Evolutionary conservation across 2,329 filamentous ascomycete species (phyloP), one percentile per base, ranked within the genome.

Genomic region (Fonsecaea monophora): DNA sequence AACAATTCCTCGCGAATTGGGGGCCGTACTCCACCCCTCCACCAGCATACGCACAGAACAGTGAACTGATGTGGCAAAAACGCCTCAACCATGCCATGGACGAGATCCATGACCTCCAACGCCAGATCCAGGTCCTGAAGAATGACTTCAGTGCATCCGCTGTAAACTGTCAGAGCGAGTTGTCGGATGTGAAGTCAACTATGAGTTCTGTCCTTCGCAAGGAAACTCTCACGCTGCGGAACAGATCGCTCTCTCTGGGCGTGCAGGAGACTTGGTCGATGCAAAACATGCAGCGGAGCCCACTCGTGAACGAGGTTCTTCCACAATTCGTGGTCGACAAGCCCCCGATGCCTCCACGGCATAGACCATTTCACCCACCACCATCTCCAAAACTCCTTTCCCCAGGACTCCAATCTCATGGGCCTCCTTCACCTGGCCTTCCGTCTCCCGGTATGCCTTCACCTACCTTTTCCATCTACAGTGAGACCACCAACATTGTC

Each of bases 31-130:
- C 57, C 9, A 62, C 63, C n/a, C 66, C 66, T 7, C 68, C 65
- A 35, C 63, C 67, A 54, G 66, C 68, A 10, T 72, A 70, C 32
- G 53, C 62, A 13, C 50, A 67, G 53, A 70, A 62, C 34, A 48
- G 66, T 30, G 69, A 72, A 30, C 68, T 72, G 15, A 54, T 72
- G 10, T 66, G 69, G 62, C 69, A 68, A 56, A 72, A 68, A 53
- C 64, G 68, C 9, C 60, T 73, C n/a, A 60, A 62, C 35, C 66
- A 69, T 53, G 70, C 70, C 13, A 70, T 73, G 67, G 67, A 70
- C 45, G 70, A 71, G 62, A 71, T 73, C 42, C 64, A 62, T 15
- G 70, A 72, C 40, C 58, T 73, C 15, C 68, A 70, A 60, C 42
- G 62, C 5, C 70, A 73, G 53, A 18, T 73, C 4, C 62, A 62